A percentile compares a stretch with the other conserved stretches of the same genome.
Evolutionary conservation across 768 basidiomycete genomes (phyloP).

Genomic region (Butyriboletus loyo): DNA sequence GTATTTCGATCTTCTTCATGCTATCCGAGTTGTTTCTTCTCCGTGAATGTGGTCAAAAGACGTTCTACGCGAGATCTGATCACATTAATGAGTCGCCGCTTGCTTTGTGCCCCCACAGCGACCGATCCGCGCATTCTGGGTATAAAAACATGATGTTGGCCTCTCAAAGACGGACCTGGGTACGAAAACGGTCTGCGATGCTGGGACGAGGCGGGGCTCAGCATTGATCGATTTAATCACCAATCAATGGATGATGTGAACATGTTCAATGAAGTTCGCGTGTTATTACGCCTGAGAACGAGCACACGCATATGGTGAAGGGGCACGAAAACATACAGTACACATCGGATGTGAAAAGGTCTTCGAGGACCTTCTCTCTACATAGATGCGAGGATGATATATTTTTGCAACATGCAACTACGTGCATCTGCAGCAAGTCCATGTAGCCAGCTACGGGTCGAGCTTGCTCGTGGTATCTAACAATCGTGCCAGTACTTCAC

Average conservation of each 20-base stretch:
- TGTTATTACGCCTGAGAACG: neutral
- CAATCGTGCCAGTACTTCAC: neutral
- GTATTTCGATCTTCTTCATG: conserved; percentile 12
- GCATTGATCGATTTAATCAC: no score
- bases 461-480: conserved; percentile 18
- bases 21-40: conserved; percentile 1
- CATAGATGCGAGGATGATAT: conserved; percentile 3
- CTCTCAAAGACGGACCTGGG: no score
- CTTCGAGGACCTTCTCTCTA: neutral
- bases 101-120: neutral
- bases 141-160: no score
- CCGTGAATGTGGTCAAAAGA: neutral
- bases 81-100: neutral
- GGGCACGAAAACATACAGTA: neutral
- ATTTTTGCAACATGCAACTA: conserved; percentile 5
- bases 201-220: no score
- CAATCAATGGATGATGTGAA: neutral
- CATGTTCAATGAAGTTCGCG: neutral
- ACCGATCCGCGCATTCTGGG: no score
- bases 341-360: neutral
- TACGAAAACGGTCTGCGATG: no score
- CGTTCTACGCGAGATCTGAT: neutral
- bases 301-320: neutral
- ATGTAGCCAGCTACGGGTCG: conserved; percentile 33
- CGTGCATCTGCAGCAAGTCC: conserved; percentile 15